Conservation (phyloP, 148 eudicot genomes). For the Persicaria maculosa region DNA sequence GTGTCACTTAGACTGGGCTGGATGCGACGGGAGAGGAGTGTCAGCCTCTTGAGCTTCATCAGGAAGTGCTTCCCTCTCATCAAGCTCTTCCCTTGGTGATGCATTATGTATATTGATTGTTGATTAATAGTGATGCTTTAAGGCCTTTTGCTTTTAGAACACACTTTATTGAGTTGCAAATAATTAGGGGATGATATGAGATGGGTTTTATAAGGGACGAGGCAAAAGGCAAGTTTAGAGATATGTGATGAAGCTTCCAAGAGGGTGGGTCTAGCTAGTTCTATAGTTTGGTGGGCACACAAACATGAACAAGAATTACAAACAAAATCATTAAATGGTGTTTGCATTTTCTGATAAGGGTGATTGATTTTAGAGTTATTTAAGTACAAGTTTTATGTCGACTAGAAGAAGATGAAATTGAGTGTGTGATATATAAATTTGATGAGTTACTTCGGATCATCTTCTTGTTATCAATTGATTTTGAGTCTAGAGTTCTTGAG, state of each 20-base stretch:
- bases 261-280: not conserved
- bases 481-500: no score
- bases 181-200: not conserved
- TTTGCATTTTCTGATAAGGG: no score
- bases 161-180: not conserved
- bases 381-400: no score
- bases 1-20: not conserved
- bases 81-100: not conserved
- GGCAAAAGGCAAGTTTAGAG: slow-evolving; percentile 3
- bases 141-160: not conserved
- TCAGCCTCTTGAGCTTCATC: slow-evolving; percentile 4
- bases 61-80: not conserved
- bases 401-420: no score
- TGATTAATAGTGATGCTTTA: not conserved
- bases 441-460: no score
- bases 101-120: not conserved
- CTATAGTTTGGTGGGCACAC: no score
- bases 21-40: slow-evolving; percentile 3
- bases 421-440: no score
- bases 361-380: no score
- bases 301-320: no score
- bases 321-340: no score
- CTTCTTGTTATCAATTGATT: no score
- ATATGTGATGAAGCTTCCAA: not conserved
- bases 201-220: not conserved